Evolutionary conservation across 2,329 filamentous ascomycete species (phyloP), one percentile per base, ranked within the genome.

Genomic region (Aureobasidium namibiae): DNA sequence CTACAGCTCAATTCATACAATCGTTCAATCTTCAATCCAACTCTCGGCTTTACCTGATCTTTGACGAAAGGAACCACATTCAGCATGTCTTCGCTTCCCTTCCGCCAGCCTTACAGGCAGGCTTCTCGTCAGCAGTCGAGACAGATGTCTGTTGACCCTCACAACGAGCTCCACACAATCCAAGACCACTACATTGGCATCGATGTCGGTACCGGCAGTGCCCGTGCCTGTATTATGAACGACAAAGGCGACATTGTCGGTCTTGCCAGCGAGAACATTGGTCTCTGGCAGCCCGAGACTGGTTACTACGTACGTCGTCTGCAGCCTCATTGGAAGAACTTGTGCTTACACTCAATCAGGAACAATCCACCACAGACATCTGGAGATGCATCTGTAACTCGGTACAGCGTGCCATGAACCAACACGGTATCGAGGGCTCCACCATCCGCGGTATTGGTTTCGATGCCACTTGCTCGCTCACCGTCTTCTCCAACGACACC

Each of bases 361-460:
- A 99, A 78, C 94, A 99, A 92, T 97, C 92, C 16, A 97, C 94
- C 0, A 89, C 86, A 53, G 90, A 99, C 73, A 99, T 99, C 69
- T 99, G 94, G 94, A 82, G 85, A 64, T 92, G 90, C 74, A 96
- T 99, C 71, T 96, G 92, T 77, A 82, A 84, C 62, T 94, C 90
- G 42, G 90, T 96, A 38, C 87, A 91, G 68, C 82, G 86, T 56
- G 90, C 92, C 45, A 82, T 97, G 67, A 82, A 81, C 69, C 87
- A 96, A 72, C 88, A 92, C 65, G 86, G 86, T 66, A 86, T 95
- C 65, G 85, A 92, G 67, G 82, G 86, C 4, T 78, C 77, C 63
- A 85, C 83, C 36, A 87, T 99, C 67, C 88, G 88, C 66, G 94
- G 94, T 61, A 90, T 99, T 68, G 94, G 94, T 56, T 97, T 99